Evolutionary conservation across 2,329 filamentous ascomycete species (phyloP).

Genomic region (Cytospora schulzeri): DNA sequence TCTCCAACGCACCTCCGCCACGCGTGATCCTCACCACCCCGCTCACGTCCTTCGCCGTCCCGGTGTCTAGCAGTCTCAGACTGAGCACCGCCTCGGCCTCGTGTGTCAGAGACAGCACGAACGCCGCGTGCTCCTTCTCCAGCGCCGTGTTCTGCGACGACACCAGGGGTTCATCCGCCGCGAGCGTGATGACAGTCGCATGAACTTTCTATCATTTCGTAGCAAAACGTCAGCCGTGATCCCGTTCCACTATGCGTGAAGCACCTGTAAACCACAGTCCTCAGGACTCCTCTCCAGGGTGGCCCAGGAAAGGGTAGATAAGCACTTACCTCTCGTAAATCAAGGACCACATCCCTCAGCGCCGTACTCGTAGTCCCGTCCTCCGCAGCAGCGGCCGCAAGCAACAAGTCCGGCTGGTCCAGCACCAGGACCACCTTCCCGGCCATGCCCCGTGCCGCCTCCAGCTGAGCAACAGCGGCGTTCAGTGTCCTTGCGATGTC

Average conservation of each 20-base stretch:
- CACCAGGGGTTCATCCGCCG: slow-evolving; percentile 75
- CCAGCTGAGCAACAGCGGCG: slow-evolving; percentile 42
- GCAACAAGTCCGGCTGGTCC: slow-evolving; percentile 66
- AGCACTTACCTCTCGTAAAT: slow-evolving; percentile 63
- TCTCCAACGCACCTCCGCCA: slow-evolving; percentile 44
- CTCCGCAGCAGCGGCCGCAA: slow-evolving; percentile 57
- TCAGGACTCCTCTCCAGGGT: too few relatives aligned
- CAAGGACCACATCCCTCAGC: slow-evolving; percentile 60
- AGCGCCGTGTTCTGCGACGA: slow-evolving; percentile 62
- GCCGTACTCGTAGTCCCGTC: slow-evolving; percentile 46
- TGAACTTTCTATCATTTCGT: slow-evolving; percentile 56
- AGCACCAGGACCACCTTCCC: slow-evolving; percentile 58
- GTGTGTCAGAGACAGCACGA: slow-evolving; percentile 74
- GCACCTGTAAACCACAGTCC: too few relatives aligned
- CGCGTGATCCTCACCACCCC: slow-evolving; percentile 79
- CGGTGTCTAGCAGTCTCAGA: slow-evolving; percentile 78
- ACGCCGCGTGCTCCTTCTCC: slow-evolving; percentile 70
- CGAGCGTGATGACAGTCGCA: slow-evolving; percentile 65
- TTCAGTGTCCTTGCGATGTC: slow-evolving; percentile 45
- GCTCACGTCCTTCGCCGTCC: slow-evolving; percentile 86
- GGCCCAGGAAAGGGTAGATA: neutral
- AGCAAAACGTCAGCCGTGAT: neutral
- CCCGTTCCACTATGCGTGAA: too few relatives aligned
- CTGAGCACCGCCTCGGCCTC: slow-evolving; percentile 71
- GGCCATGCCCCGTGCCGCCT: slow-evolving; percentile 25